Percentiles rank a stretch among this genome's conserved stretches.
Evolutionary conservation across 2,329 filamentous ascomycete genomes (phyloP).

Genomic region (Orbilia ellipsospora): DNA sequence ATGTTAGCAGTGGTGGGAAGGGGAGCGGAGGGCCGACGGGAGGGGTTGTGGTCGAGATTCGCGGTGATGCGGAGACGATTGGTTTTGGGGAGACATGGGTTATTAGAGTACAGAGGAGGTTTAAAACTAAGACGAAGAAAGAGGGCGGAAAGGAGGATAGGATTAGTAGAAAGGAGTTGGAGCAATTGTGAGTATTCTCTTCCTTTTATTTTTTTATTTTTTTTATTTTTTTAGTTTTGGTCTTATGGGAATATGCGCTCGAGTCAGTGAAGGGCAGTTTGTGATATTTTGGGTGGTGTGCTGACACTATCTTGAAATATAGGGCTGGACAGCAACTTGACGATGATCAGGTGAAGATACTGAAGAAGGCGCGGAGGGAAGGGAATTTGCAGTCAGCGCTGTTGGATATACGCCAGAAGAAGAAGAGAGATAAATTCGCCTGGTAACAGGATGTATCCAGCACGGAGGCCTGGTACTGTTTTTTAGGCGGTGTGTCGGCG

Average conservation of each 20-base stretch:
- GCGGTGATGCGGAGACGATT: slow-evolving; percentile 58
- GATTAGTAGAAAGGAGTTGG: slow-evolving; percentile 85
- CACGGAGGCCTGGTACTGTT: not conserved
- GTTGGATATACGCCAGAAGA: slow-evolving; percentile 80
- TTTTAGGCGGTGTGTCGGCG: not conserved
- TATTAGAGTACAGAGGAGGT: slow-evolving; percentile 58
- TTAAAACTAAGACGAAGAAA: slow-evolving; percentile 65
- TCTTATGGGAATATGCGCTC: not conserved
- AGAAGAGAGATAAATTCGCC: slow-evolving; percentile 87
- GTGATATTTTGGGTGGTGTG: slow-evolving; percentile 20
- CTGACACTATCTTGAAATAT: slow-evolving; percentile 21
- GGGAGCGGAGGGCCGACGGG: slow-evolving; percentile 58
- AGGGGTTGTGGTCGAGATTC: slow-evolving; percentile 56
- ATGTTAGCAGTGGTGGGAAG: slow-evolving; percentile 64
- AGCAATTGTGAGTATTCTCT: slow-evolving; percentile 66
- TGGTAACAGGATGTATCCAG: slow-evolving; percentile 51
- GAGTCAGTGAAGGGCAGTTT: not conserved
- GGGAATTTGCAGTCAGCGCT: slow-evolving; percentile 90
- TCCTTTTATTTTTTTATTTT: not conserved
- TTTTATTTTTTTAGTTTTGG: slow-evolving; percentile 7
- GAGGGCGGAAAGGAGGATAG: slow-evolving; percentile 83
- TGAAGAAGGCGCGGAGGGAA: slow-evolving; percentile 83
- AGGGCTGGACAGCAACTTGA: slow-evolving; percentile 76
- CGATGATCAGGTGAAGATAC: slow-evolving; percentile 83
- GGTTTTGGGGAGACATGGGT: slow-evolving; percentile 59